Conservation (phyloP, 441 rosid species). For the Arabidopsis hybrid region DNA sequence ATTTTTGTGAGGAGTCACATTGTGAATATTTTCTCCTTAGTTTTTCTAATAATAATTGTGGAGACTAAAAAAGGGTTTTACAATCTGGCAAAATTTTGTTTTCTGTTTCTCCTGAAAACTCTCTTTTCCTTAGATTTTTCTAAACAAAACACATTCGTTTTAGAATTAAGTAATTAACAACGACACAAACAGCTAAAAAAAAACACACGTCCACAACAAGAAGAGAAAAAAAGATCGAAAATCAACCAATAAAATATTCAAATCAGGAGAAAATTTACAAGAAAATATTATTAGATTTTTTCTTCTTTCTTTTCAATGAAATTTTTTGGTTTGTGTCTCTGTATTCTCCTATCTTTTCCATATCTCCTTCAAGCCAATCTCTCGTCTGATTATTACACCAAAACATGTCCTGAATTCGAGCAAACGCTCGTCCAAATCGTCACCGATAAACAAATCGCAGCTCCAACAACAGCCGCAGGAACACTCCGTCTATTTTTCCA, state of each 20-base stretch:
- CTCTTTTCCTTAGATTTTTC: constrained; percentile 25
- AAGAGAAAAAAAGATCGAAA: neutral
- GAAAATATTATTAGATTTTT: too few species aligned
- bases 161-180: constrained; percentile 12
- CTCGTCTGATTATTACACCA: constrained; percentile 59
- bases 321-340: constrained; percentile 5
- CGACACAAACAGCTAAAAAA: constrained; percentile 3
- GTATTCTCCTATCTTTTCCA: constrained; percentile 21
- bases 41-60: neutral
- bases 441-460: constrained; percentile 61
- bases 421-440: constrained; percentile 53
- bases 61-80: constrained; percentile 20
- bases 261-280: neutral
- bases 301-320: constrained; percentile 18
- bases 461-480: constrained; percentile 84
- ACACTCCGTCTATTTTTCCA: constrained; percentile 79
- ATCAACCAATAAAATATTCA: neutral
- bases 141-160: constrained; percentile 16
- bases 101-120: constrained; percentile 33
- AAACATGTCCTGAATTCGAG: constrained; percentile 64
- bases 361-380: constrained; percentile 48
- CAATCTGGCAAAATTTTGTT: neutral
- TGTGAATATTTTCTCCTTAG: neutral
- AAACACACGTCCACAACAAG: neutral
- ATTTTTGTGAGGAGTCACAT: neutral